Conservation (phyloP, 495 filamentous ascomycete species). For the Neurospora sublineolata region DNA sequence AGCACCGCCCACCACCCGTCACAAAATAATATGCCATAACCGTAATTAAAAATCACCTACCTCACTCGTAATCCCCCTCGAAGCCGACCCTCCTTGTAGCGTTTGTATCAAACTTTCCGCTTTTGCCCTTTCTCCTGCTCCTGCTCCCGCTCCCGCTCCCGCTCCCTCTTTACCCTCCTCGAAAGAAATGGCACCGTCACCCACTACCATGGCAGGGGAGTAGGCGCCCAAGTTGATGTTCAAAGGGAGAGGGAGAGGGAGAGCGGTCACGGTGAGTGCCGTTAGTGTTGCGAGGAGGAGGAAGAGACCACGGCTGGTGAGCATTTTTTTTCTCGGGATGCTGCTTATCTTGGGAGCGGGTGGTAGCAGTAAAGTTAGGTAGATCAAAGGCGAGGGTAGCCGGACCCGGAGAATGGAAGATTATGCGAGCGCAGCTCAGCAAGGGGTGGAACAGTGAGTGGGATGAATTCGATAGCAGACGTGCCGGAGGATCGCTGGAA, state of each 20-base stretch:
- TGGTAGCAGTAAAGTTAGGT: no score
- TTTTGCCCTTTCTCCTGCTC: neutral
- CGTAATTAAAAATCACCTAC: neutral
- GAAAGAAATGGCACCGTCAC: constrained; percentile 47
- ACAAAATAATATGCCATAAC: neutral
- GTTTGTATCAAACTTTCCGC: neutral
- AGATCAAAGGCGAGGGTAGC: neutral
- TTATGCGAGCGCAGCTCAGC: neutral
- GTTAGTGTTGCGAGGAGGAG: constrained; percentile 5
- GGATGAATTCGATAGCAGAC: neutral
- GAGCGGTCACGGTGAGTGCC: constrained; percentile 4
- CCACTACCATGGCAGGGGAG: constrained; percentile 46
- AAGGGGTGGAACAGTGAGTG: neutral
- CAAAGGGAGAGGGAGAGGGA: constrained; percentile 23
- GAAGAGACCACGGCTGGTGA: neutral
- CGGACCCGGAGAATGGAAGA: neutral
- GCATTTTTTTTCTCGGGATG: constrained; percentile 8
- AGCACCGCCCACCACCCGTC: neutral
- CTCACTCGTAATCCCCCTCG: neutral
- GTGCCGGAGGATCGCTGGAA: neutral
- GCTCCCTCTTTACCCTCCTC: constrained; percentile 25
- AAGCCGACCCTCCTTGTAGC: neutral
- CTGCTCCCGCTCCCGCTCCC: neutral
- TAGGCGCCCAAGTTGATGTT: constrained; percentile 52
- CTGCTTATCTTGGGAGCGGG: no score